Base-by-base conservation (phyloP, 192 early-diverging fungal species). In the Mortierella claussenii region DNA sequence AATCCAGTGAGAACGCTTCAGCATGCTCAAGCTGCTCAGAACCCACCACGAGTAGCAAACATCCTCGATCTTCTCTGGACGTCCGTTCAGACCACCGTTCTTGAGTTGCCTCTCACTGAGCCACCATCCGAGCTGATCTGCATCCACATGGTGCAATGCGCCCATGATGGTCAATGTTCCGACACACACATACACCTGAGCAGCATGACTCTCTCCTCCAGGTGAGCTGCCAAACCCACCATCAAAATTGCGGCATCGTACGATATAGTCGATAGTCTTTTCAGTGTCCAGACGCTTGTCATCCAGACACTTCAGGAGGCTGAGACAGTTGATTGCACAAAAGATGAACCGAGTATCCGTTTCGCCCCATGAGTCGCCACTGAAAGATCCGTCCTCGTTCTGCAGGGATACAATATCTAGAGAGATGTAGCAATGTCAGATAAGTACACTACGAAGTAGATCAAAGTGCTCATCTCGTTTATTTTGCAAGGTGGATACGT, bases 41-140 rank as follows among this genome's bases (percentile, higher is more conserved):
- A 97, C 96, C 97, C 97, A 99, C 97, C 97, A 99, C 32, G 97
- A 97, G 71, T 99, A 99, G 69, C 97, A 99, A 3, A 94, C 96
- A 74, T 99, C 96, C 54, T 93, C 94, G 20, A 97, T 81, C 80
- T 99, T 99, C 79, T 99, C 93, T 2, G 97, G 96, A 26, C 97
- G 86, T 1, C 96, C 97, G 73, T 98, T 99, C 48, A 99, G 80
- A 13, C 97, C 97, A 27, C 97, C 97, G 27, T 87, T 92, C 61
- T 83, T 86, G 20, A 99, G 81, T 80, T 99, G 97, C 47, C 97
- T 86, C 64, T 97, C 96, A 37, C 93, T 89, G 32, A 99, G 81
- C 97, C 97, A 99, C 88, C 91, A 92, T 28, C 91, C 91, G 20
- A 99, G 84, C 31, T 90, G 71, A 45, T 97, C 95, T 7, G 81